Conservation (phyloP, 768 basidiomycete genomes). For the Phanerochaete sordida region DNA sequence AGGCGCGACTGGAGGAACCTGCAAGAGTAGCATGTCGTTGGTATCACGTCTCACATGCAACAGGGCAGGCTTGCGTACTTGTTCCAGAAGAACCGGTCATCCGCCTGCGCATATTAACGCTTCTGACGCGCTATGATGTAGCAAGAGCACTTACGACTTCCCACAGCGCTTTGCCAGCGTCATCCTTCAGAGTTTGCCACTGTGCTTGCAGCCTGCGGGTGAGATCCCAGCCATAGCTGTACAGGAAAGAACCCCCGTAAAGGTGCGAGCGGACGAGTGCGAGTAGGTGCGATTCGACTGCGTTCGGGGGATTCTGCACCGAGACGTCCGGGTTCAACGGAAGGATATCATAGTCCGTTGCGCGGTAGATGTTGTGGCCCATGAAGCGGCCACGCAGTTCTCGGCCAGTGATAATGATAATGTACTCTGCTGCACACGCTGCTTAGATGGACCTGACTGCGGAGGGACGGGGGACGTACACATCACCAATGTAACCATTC, state of each 20-base stretch:
- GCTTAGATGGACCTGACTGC: not conserved
- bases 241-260: constrained; percentile 75
- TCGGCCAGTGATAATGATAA: constrained; percentile 84
- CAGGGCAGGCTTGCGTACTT: constrained; percentile 39
- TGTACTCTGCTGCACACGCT: constrained; percentile 73
- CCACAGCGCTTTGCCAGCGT: constrained; percentile 62
- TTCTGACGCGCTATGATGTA: not conserved
- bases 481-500: constrained; percentile 71
- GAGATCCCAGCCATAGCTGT: constrained; percentile 88
- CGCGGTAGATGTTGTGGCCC: constrained; percentile 84
- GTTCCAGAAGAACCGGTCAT: constrained; percentile 99
- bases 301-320: constrained; percentile 66
- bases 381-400: constrained; percentile 75
- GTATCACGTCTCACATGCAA: not conserved
- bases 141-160: constrained; percentile 54
- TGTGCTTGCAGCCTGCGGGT: constrained; percentile 87
- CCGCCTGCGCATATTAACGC: constrained; percentile 48
- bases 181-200: constrained; percentile 51
- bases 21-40: not conserved
- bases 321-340: constrained; percentile 76
- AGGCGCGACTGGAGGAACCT: constrained; percentile 59
- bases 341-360: constrained; percentile 87
- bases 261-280: constrained; percentile 86
- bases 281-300: constrained; percentile 84
- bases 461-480: constrained; percentile 43